These are phyloP conservation scores for Helenozyma baotianmanensis DNA, from an alignment of 805 yeast genomes.

Conservation along the genomic window DNA sequence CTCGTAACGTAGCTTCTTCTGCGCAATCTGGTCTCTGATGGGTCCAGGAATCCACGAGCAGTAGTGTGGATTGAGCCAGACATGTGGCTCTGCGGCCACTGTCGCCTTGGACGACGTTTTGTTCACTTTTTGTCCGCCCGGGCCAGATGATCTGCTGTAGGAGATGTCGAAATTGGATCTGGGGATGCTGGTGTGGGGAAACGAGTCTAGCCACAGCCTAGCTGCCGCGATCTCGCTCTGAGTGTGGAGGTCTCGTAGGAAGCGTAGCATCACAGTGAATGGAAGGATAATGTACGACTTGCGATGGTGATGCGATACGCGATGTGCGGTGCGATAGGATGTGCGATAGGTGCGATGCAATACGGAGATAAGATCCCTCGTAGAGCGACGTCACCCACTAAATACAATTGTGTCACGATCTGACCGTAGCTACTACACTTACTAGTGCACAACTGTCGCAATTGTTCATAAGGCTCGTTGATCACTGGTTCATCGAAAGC, in stretches of 20 bases:
- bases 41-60: slow-evolving; percentile 58
- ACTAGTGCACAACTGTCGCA: too few relatives aligned
- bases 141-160: slow-evolving; percentile 67
- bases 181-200: slow-evolving; percentile 38
- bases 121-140: slow-evolving; percentile 87
- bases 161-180: slow-evolving; percentile 37
- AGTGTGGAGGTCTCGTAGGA: background rate
- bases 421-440: too few relatives aligned
- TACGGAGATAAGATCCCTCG: too few relatives aligned
- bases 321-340: too few relatives aligned
- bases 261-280: too few relatives aligned
- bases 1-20: slow-evolving; percentile 45
- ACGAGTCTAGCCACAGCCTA: slow-evolving; percentile 39
- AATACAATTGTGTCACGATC: too few relatives aligned
- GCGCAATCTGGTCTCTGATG: slow-evolving; percentile 38
- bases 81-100: slow-evolving; percentile 38
- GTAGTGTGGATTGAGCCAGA: slow-evolving; percentile 39
- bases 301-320: too few relatives aligned
- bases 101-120: slow-evolving; percentile 69
- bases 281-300: too few relatives aligned
- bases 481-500: too few relatives aligned
- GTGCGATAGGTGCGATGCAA: too few relatives aligned
- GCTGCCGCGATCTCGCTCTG: slow-evolving; percentile 21
- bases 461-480: too few relatives aligned
- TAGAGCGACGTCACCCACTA: too few relatives aligned